phyloP scores from a whole-genome alignment of 1,284 basidiomycete genomes.

The Thecaphora thlaspeos region DNA sequence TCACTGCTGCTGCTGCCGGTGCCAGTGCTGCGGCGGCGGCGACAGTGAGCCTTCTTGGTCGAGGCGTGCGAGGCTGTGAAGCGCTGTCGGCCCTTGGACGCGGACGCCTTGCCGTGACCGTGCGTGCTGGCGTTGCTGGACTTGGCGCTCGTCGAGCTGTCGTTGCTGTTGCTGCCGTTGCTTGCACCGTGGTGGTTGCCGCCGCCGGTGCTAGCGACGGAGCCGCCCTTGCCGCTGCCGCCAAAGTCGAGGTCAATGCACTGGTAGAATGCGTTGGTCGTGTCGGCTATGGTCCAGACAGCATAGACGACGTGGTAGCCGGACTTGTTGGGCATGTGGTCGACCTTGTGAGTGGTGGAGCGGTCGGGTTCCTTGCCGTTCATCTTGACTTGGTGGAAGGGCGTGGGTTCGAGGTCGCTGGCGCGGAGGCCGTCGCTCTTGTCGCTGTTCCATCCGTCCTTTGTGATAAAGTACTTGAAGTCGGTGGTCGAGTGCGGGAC shows the following conservation, averaged over 20 bases:
- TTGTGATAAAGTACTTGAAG: slow-evolving; percentile 38
- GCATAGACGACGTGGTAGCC: slow-evolving; percentile 35
- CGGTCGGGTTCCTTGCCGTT: slow-evolving; percentile 13
- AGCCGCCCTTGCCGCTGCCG: slow-evolving; percentile 2
- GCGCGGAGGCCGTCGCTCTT: slow-evolving; percentile 9
- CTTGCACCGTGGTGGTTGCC: too few species aligned
- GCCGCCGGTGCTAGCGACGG: neutral
- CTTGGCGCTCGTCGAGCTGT: too few species aligned
- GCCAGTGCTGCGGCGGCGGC: too few species aligned
- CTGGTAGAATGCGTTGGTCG: slow-evolving; percentile 34
- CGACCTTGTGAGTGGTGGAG: slow-evolving; percentile 17
- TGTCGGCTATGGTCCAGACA: slow-evolving; percentile 35
- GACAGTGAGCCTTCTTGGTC: too few species aligned
- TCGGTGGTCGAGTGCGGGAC: slow-evolving; percentile 37
- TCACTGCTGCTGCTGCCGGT: too few species aligned
- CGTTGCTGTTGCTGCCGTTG: too few species aligned
- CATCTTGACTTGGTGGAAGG: slow-evolving; percentile 30
- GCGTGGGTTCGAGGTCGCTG: slow-evolving; percentile 18
- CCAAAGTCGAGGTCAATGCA: slow-evolving; percentile 39
- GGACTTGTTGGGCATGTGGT: slow-evolving; percentile 17
- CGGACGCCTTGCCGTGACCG: too few species aligned
- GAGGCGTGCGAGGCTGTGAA: too few species aligned
- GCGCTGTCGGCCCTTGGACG: too few species aligned
- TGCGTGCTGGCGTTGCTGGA: too few species aligned
- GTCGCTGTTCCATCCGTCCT: slow-evolving; percentile 17